These are phyloP conservation scores for Metarhizium brunneum DNA, from an alignment of 2,329 filamentous ascomycete species.

Conservation along the genomic window DNA sequence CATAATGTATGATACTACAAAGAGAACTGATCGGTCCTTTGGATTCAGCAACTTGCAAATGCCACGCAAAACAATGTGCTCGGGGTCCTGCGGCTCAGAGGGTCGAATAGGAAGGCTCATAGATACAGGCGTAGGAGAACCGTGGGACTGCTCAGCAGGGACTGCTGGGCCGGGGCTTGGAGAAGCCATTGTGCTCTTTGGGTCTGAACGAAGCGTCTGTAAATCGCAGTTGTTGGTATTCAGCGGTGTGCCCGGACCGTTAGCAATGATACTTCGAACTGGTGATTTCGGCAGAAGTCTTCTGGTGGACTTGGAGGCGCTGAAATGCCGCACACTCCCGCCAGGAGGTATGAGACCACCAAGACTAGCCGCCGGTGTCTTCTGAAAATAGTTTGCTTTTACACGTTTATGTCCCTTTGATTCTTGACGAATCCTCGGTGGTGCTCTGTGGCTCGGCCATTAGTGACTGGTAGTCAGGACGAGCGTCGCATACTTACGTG, in stretches of 20 bases:
- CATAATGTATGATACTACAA: constrained; percentile 10
- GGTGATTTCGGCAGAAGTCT: background rate
- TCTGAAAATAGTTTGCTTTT: background rate
- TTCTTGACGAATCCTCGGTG: constrained; percentile 4
- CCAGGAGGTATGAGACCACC: constrained; percentile 3
- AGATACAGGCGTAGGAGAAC: background rate
- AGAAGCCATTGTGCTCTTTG: background rate
- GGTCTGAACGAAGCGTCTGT: background rate
- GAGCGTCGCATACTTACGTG: constrained; percentile 4
- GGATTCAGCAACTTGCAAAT: constrained; percentile 10
- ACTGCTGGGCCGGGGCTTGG: background rate
- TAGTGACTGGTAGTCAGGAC: background rate
- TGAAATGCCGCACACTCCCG: background rate
- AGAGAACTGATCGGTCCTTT: background rate
- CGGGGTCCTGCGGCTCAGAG: background rate
- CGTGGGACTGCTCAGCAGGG: background rate
- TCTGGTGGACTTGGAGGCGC: background rate
- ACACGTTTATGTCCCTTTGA: background rate
- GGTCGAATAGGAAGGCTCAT: background rate
- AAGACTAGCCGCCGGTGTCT: background rate
- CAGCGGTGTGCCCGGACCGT: background rate
- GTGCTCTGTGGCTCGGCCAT: constrained; percentile 8
- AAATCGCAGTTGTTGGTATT: background rate
- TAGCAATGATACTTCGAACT: background rate
- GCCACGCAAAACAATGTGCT: constrained; percentile 11